Percentiles rank a stretch among this genome's conserved stretches.
Conservation (phyloP, 495 filamentous ascomycete genomes). For the Penicillium pulvis region DNA sequence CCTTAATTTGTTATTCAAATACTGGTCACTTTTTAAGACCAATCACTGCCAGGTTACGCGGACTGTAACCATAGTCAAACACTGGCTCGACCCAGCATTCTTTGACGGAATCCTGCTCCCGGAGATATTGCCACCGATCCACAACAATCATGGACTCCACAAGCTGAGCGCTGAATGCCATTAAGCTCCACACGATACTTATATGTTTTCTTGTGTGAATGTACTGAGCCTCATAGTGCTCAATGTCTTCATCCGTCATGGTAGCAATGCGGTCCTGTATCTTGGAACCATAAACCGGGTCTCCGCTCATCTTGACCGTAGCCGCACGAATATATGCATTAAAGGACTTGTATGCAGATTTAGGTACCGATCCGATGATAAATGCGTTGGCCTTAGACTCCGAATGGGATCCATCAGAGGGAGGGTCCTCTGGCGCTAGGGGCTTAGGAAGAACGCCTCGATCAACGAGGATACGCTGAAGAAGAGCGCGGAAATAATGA, state of each 20-base stretch:
- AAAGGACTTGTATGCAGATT: constrained; percentile 77
- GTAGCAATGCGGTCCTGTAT: constrained; percentile 61
- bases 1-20: too few species aligned
- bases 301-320: constrained; percentile 65
- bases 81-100: constrained; percentile 90
- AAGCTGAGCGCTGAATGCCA: constrained; percentile 90
- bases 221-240: constrained; percentile 65
- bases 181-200: constrained; percentile 87
- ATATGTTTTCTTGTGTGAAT: constrained; percentile 72
- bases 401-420: constrained; percentile 30
- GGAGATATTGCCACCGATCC: constrained; percentile 88
- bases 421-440: constrained; percentile 31
- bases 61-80: constrained; percentile 85
- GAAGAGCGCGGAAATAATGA: constrained; percentile 88
- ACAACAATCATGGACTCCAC: constrained; percentile 88
- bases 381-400: constrained; percentile 43
- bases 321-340: constrained; percentile 78
- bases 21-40: constrained; percentile 70
- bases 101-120: constrained; percentile 66
- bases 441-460: constrained; percentile 67
- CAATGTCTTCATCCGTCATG: constrained; percentile 73
- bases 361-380: constrained; percentile 85
- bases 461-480: constrained; percentile 89
- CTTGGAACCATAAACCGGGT: constrained; percentile 55
- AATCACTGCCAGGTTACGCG: constrained; percentile 87